phyloP scores from a whole-genome alignment of 495 filamentous ascomycete genomes.

The Neurospora sp. region DNA sequence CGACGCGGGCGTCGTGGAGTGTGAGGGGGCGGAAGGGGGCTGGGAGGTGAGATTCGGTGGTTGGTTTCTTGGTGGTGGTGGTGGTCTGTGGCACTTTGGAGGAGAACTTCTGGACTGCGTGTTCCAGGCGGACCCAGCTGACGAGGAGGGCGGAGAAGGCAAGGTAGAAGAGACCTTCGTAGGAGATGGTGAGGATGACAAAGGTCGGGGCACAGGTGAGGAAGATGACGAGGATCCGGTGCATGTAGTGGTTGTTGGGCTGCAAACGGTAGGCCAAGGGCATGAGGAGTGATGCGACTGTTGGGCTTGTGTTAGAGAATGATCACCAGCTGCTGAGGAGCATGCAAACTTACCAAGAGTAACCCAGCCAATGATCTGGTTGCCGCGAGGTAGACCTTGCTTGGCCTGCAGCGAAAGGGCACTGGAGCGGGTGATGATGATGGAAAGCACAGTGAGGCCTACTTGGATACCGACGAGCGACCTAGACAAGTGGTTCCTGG shows the following conservation, averaged over 20 bases:
- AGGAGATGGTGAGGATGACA: conserved; percentile 93
- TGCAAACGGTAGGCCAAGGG: conserved; percentile 74
- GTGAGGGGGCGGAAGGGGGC: conserved; percentile 58
- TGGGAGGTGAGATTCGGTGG: conserved; percentile 14
- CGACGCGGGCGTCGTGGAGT: conserved; percentile 73
- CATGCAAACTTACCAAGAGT: conserved; percentile 52
- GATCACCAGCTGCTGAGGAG: neutral
- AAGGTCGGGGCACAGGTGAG: conserved; percentile 89
- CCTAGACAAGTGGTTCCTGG: conserved; percentile 23
- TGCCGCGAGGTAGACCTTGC: conserved; percentile 77
- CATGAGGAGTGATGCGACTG: conserved; percentile 65
- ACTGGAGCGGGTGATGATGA: conserved; percentile 78
- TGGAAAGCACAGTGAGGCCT: conserved; percentile 75
- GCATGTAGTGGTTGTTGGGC: conserved; percentile 81
- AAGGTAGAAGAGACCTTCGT: conserved; percentile 95
- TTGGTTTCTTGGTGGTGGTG: conserved; percentile 12
- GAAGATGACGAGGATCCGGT: conserved; percentile 82
- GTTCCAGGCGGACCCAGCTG: conserved; percentile 85
- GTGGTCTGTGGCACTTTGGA: conserved; percentile 7
- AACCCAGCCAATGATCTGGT: conserved; percentile 78
- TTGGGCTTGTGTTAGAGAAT: conserved; percentile 5
- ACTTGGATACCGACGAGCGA: conserved; percentile 41
- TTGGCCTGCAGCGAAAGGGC: conserved; percentile 74
- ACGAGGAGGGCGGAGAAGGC: conserved; percentile 75
- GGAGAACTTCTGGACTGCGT: conserved; percentile 55